phyloP scores from a whole-genome alignment of 345 rosid species.

The Murraya paniculata region DNA sequence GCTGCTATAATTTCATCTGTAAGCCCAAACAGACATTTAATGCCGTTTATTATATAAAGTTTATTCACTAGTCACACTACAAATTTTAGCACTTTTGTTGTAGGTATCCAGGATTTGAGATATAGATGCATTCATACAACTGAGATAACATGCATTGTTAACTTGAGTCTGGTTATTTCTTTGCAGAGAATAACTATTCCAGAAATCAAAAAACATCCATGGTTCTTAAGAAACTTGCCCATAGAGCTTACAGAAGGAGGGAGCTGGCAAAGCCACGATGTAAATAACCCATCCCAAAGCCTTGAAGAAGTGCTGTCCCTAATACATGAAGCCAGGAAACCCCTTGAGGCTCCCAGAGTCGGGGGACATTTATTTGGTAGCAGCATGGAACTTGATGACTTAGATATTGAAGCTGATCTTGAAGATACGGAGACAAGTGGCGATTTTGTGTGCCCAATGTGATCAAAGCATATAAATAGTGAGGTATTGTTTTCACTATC shows the following conservation, averaged over 20 bases:
- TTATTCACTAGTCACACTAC: not conserved
- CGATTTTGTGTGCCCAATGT: constrained; percentile 54
- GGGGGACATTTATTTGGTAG: constrained; percentile 37
- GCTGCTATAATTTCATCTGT: not conserved
- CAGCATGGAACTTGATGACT: constrained; percentile 66
- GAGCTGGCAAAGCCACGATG: constrained; percentile 50
- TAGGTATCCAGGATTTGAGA: not conserved
- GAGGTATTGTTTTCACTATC: constrained; percentile 10
- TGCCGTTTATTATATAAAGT: not conserved
- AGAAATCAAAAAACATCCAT: constrained; percentile 49
- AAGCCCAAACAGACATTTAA: not conserved
- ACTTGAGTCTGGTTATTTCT: not conserved
- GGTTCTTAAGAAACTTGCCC: constrained; percentile 75
- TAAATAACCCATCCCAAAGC: constrained; percentile 58
- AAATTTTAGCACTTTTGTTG: not conserved
- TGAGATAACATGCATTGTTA: not conserved
- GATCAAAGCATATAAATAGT: constrained; percentile 8
- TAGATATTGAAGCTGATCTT: constrained; percentile 44
- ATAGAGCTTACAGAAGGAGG: constrained; percentile 56
- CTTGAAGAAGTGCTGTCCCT: constrained; percentile 51
- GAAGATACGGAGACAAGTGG: constrained; percentile 52
- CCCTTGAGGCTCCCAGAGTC: constrained; percentile 28
- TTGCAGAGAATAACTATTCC: constrained; percentile 39
- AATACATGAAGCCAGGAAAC: constrained; percentile 56
- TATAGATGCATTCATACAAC: not conserved